Base-by-base conservation (phyloP, 148 eudicot species). In the Diospyros kaki region DNA sequence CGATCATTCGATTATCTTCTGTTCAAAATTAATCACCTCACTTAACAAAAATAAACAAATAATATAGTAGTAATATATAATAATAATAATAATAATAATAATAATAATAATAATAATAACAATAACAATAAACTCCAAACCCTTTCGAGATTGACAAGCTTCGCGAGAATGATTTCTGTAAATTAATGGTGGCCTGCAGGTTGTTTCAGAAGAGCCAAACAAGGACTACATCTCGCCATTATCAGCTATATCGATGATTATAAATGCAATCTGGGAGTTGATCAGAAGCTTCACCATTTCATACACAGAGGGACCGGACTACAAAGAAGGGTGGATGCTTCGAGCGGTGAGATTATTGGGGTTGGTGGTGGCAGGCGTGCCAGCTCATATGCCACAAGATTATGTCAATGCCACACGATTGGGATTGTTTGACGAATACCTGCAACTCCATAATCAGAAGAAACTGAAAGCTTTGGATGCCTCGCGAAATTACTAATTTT, bases 191-290 rank as follows among this genome's bases (percentile, higher is more conserved):
- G 28, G 28, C 28, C 28, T 81, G 73, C 81, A 81, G 89, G 59
- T 65, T 12, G 77, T 82, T 18, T 11, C 51, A 8, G 79, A 83
- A 52, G 82, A 67, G 50, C 81, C 87, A 46, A 67, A 82, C 66
- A 75, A 75, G 74, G 61, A 59, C 73, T 78, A 76, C 42, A 61
- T 75, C 63, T 64, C 75, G 8, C 69, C 59, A 52, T 15, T 56
- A 4, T 64, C 69, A 46, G 3, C 61, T 61, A 10, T 83, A 39
- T 74, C 75, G 3, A 77, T 72, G 71, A 75, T 41, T 5, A 1
- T 80, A 15, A 85, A 72, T 76, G 90, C 92, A 2, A 12, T 76
- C 1, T 88, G 91, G 91, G 89, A 90, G 89, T 53, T 90, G 46
- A 67, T 88, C 42, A 81, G 94, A 78, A 85, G 90, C 77, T 84